Conservation (phyloP, 768 basidiomycete species). For the Gautieria morchelliformis region DNA sequence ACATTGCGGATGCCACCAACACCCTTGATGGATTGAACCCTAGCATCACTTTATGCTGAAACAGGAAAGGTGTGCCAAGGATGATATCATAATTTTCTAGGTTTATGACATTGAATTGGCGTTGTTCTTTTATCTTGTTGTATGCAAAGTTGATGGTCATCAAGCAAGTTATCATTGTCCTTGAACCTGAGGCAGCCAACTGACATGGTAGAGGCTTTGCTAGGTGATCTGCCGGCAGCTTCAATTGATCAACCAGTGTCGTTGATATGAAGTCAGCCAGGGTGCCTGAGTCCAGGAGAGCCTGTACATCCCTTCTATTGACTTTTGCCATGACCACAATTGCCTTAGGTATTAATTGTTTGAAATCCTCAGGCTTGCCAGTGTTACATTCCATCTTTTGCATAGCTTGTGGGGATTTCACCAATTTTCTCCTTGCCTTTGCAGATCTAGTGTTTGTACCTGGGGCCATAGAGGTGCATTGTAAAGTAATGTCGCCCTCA, state of each 20-base stretch:
- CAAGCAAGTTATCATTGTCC: constrained; percentile 25
- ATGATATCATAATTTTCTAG: constrained; percentile 31
- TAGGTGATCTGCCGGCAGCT: constrained; percentile 16
- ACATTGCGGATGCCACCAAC: background rate
- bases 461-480: no score
- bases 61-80: constrained; percentile 20
- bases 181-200: constrained; percentile 33
- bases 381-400: background rate
- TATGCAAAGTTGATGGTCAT: constrained; percentile 22
- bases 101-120: constrained; percentile 30
- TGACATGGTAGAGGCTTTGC: constrained; percentile 26
- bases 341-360: background rate
- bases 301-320: constrained; percentile 5
- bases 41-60: constrained; percentile 2
- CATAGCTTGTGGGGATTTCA: no score
- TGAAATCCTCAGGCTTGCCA: background rate
- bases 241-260: constrained; percentile 20
- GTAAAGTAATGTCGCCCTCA: no score
- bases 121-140: constrained; percentile 22
- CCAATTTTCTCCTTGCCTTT: no score
- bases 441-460: no score
- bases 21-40: background rate
- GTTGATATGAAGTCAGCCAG: constrained; percentile 11
- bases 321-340: constrained; percentile 1
- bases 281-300: constrained; percentile 12